Conservation (phyloP, 2,329 filamentous ascomycete species). For the Sporothrix protearum region DNA sequence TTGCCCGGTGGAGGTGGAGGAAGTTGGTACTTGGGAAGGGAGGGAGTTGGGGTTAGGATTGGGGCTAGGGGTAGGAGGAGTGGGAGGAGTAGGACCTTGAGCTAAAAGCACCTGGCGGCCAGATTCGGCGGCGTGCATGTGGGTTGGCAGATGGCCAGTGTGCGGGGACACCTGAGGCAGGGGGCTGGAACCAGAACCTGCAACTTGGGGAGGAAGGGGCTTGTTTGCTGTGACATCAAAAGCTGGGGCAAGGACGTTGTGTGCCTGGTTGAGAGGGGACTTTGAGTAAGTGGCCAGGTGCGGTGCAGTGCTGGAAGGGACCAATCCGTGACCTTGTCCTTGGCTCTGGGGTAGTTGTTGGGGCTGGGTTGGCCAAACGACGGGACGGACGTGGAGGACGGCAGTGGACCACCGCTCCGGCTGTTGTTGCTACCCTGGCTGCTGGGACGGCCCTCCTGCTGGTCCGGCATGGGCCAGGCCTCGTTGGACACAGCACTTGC, state of each 20-base stretch:
- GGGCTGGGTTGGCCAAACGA: not conserved
- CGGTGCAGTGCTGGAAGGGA: constrained; percentile 39
- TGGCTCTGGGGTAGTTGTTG: not conserved
- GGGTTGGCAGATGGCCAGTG: constrained; percentile 18
- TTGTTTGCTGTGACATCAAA: constrained; percentile 3
- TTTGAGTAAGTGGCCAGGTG: constrained; percentile 35
- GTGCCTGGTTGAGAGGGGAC: constrained; percentile 44
- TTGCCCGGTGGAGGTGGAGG: not conserved
- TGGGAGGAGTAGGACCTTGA: constrained; percentile 27
- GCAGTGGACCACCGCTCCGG: not conserved
- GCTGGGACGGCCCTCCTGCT: constrained; percentile 12
- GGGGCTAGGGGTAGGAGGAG: not conserved
- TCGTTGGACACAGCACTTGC: constrained; percentile 49
- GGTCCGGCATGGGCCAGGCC: not conserved
- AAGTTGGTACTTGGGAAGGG: not conserved
- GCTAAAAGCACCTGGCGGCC: constrained; percentile 21
- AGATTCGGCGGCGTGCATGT: constrained; percentile 16
- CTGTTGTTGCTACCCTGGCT: constrained; percentile 17
- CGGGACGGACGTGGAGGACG: constrained; percentile 15
- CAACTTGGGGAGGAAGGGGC: constrained; percentile 10
- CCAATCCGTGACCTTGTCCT: constrained; percentile 35
- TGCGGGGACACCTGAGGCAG: constrained; percentile 19
- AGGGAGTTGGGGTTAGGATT: not conserved
- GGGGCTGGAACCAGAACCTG: not conserved
- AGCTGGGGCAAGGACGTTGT: constrained; percentile 28